Percentiles rank a stretch among this genome's conserved stretches.
Conservation (phyloP, 108 stramenopile genomes). For the Asterionellopsis glacialis region DNA sequence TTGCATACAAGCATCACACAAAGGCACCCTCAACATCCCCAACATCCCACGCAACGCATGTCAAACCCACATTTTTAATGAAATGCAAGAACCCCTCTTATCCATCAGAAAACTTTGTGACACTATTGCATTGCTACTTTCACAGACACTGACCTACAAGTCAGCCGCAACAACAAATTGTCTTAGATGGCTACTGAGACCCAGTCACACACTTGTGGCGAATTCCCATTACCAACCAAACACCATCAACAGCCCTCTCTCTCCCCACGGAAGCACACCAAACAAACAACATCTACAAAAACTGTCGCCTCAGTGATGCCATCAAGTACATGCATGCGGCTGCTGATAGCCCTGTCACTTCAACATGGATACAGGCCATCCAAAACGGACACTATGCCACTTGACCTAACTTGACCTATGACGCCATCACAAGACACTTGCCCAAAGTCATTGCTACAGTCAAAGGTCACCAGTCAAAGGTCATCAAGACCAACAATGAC, state of each 20-base stretch:
- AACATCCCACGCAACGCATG: conserved; percentile 8
- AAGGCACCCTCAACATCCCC: neutral
- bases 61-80: conserved; percentile 11
- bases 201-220: neutral
- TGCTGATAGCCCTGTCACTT: too few species aligned
- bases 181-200: neutral
- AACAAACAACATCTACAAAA: conserved; percentile 21
- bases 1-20: conserved; percentile 10
- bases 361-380: conserved; percentile 4
- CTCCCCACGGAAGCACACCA: conserved; percentile 4
- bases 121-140: conserved; percentile 9
- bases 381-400: conserved; percentile 7
- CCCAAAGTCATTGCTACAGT: conserved; percentile 6
- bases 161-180: conserved; percentile 3
- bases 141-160: neutral
- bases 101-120: conserved; percentile 23
- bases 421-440: neutral
- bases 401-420: conserved; percentile 4
- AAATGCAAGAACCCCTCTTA: conserved; percentile 3
- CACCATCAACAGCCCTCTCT: too few species aligned
- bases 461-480: conserved; percentile 12
- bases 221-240: too few species aligned
- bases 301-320: neutral
- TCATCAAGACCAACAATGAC: neutral
- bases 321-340: too few species aligned